A percentile compares a stretch with the other conserved stretches of the same genome.
Conservation (phyloP, 2,329 filamentous ascomycete species). For the Colletotrichum simmondsii region DNA sequence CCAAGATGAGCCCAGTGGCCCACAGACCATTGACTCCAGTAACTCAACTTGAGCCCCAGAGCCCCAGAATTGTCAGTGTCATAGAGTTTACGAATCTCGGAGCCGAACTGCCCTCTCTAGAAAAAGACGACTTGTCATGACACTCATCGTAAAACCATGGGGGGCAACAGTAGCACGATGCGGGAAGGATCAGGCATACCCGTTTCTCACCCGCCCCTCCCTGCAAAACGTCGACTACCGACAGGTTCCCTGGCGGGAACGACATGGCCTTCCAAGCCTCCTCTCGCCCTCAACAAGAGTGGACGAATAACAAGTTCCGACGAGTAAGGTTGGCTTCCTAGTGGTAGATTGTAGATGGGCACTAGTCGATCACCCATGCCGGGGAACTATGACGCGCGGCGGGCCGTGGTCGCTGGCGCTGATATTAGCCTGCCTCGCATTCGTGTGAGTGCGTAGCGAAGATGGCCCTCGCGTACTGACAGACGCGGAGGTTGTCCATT, state of each 20-base stretch:
- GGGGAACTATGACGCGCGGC: background rate
- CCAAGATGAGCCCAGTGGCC: background rate
- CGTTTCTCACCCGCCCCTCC: background rate
- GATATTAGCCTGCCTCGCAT: background rate
- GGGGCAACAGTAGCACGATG: background rate
- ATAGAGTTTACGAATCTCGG: background rate
- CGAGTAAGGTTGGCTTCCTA: background rate
- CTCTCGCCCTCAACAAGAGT: background rate
- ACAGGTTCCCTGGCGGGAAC: background rate
- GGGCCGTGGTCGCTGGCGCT: background rate
- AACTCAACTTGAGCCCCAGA: too few species aligned
- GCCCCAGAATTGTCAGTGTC: background rate
- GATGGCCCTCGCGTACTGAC: background rate
- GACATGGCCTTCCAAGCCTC: background rate
- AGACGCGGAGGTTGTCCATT: background rate
- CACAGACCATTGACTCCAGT: background rate
- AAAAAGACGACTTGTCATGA: background rate
- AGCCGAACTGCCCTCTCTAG: conserved; percentile 7
- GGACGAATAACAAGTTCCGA: background rate
- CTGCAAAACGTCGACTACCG: conserved; percentile 1
- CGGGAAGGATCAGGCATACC: conserved; percentile 1
- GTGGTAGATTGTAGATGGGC: background rate
- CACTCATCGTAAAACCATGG: background rate
- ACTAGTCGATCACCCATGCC: background rate
- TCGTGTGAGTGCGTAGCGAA: background rate